Conservation (phyloP, 106 monocot genomes). For the Chionographis japonica region DNA sequence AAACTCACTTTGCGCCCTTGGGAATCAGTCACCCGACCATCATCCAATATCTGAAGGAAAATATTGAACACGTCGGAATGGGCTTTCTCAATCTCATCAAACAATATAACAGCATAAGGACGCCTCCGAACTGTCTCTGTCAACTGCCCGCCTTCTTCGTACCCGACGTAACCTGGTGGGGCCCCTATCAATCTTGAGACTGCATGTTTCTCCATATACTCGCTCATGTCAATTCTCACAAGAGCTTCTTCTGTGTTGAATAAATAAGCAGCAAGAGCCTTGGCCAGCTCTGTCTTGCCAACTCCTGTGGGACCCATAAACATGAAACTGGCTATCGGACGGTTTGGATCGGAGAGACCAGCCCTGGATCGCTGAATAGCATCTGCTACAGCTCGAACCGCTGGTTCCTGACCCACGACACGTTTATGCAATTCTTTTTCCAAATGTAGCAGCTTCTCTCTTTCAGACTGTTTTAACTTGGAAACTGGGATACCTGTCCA, state of each 20-base stretch:
- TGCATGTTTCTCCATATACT: slow-evolving; percentile 99
- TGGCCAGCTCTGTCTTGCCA: slow-evolving; percentile 95
- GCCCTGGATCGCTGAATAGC: slow-evolving; percentile 95
- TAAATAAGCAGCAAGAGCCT: slow-evolving; percentile 87
- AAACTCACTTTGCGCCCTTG: slow-evolving; percentile 90
- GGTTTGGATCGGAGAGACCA: slow-evolving; percentile 91
- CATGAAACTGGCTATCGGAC: slow-evolving; percentile 99
- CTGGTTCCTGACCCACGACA: slow-evolving; percentile 92
- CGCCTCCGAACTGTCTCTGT: slow-evolving; percentile 82
- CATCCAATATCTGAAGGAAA: slow-evolving; percentile 97
- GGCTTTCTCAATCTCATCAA: slow-evolving; percentile 99
- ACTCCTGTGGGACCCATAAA: slow-evolving; percentile 99
- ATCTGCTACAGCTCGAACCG: slow-evolving; percentile 85
- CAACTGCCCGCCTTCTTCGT: slow-evolving; percentile 96
- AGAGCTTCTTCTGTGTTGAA: slow-evolving; percentile 99
- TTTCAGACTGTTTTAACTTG: slow-evolving; percentile 92
- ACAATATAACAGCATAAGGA: slow-evolving; percentile 87
- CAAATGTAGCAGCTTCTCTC: slow-evolving; percentile 84
- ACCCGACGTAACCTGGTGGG: slow-evolving; percentile 95
- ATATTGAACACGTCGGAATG: slow-evolving; percentile 97
- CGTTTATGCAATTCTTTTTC: slow-evolving; percentile 97
- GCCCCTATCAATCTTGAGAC: slow-evolving; percentile 97
- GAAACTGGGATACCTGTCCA: slow-evolving; percentile 99
- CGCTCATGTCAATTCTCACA: slow-evolving; percentile 98
- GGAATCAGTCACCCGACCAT: slow-evolving; percentile 94